Conservation (phyloP, 768 basidiomycete genomes). For the Pleurotus cornucopiae region DNA sequence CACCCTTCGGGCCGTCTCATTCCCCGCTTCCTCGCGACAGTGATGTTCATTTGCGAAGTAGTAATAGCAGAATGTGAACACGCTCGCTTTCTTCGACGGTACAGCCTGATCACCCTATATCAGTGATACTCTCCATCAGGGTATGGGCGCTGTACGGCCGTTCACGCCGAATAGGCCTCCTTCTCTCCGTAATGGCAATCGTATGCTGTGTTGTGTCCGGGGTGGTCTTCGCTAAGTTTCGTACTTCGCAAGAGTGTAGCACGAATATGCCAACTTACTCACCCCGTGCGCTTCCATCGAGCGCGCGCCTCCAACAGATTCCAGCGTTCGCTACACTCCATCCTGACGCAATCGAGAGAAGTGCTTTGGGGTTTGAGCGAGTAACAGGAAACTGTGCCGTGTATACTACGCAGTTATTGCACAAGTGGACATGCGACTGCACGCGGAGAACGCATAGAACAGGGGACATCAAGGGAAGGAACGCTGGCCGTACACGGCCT, state of each 20-base stretch:
- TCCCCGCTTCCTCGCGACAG: neutral
- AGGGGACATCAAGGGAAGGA: too few relatives aligned
- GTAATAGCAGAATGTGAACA: neutral
- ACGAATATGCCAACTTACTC: too few relatives aligned
- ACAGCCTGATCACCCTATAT: neutral
- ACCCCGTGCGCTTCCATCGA: too few relatives aligned
- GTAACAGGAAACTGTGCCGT: too few relatives aligned
- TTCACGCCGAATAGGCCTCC: neutral
- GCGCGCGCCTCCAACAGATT: too few relatives aligned
- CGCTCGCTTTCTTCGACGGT: neutral
- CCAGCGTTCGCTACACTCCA: too few relatives aligned
- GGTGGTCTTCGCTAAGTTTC: constrained; percentile 2
- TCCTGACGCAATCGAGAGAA: too few relatives aligned
- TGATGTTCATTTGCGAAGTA: constrained; percentile 1
- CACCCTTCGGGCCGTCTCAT: neutral
- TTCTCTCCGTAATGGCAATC: neutral
- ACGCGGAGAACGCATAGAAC: too few relatives aligned
- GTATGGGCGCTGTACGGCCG: constrained; percentile 3
- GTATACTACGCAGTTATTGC: too few relatives aligned
- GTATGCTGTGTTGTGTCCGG: neutral
- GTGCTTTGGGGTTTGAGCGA: too few relatives aligned
- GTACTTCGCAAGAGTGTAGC: neutral
- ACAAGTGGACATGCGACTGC: too few relatives aligned
- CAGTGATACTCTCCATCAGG: neutral
- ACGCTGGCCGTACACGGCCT: too few relatives aligned